Evolutionary conservation across 139 green algal species (phyloP).

Genomic region (Asterochloris erici): DNA sequence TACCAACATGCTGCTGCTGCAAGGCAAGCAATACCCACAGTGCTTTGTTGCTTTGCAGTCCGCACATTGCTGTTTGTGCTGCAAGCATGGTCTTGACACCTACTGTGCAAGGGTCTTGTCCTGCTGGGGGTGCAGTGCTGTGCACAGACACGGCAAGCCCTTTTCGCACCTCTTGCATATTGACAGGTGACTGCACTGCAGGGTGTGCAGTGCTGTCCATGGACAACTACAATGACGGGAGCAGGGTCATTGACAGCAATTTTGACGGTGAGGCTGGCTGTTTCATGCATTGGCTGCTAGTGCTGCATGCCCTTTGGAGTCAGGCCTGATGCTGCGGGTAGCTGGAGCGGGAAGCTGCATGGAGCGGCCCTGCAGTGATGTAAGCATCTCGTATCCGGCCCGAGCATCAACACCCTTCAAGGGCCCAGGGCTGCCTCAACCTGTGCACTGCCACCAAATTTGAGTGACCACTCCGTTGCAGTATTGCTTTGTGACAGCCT

Average conservation of each 20-base stretch:
- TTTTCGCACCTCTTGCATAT: not conserved
- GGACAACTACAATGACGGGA: constrained; percentile 98
- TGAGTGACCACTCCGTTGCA: too few species aligned
- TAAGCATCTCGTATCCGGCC: not conserved
- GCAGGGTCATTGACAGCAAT: constrained; percentile 84
- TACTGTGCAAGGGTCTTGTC: too few species aligned
- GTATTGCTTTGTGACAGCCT: too few species aligned
- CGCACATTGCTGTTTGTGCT: too few species aligned
- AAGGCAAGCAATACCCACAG: too few species aligned
- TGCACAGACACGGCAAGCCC: not conserved
- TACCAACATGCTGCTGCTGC: too few species aligned
- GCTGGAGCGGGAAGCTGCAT: not conserved
- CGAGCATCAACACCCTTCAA: too few species aligned
- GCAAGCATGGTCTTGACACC: too few species aligned
- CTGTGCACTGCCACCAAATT: too few species aligned
- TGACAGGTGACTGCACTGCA: constrained; percentile 1
- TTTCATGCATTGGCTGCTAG: not conserved
- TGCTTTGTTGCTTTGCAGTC: too few species aligned
- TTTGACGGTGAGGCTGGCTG: constrained; percentile 73
- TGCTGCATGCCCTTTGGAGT: not conserved
- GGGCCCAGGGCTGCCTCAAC: too few species aligned
- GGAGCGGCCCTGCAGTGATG: not conserved
- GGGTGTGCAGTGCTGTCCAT: constrained; percentile 83
- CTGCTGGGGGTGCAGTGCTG: not conserved
- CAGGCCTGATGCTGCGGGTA: not conserved